Base-by-base conservation (phyloP, 257 asterid genomes). In the Jaltomata sinuosa region DNA sequence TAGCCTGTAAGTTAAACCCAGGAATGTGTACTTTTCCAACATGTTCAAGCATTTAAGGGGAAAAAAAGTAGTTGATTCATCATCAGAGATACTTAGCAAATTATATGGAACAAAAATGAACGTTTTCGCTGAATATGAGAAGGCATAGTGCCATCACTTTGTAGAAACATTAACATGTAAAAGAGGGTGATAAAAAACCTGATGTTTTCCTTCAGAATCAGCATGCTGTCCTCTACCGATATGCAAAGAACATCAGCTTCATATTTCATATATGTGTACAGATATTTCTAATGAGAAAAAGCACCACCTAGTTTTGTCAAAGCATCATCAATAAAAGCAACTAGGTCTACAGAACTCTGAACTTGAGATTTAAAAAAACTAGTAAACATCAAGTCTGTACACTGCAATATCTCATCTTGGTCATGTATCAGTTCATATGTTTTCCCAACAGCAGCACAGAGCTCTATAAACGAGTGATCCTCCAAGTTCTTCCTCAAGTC, bases 331-430 rank as follows among this genome's bases (percentile, higher is more conserved):
- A 96, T 85, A 32, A 96, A 90, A 19, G 85, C 64, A 84, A 89
- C 87, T 42, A 96, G 93, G 72, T 89, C 91, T 72, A 87, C 91
- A 47, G 94, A 93, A 84, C 57, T 88, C 88, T 88, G 57, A 81
- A 92, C 85, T 55, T 59, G 87, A 45, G 90, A 81, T 84, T 85
- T 45, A 68, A 84, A 53, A 52, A 72, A 82, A 71, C 82, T 80
- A 53, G 86, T 42, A 80, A 82, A 85, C 42, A 72, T 71, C 50
- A 82, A 78, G 62, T 87, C 89, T 29, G 85, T 81, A 68, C 85
- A 82, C 81, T 88, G 86, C 55, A 62, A 81, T 86, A 12, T 62
- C 84, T 86, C 88, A 29, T 74, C 71, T 38, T 57, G 69, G 57
- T 83, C 86, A 82, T 84, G 88, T 29, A 89, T 79, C 87, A 18